Evolutionary conservation across 345 rosid species (phyloP), one percentile per base, ranked within the genome.

Genomic region (Eucalyptus decipiens): DNA sequence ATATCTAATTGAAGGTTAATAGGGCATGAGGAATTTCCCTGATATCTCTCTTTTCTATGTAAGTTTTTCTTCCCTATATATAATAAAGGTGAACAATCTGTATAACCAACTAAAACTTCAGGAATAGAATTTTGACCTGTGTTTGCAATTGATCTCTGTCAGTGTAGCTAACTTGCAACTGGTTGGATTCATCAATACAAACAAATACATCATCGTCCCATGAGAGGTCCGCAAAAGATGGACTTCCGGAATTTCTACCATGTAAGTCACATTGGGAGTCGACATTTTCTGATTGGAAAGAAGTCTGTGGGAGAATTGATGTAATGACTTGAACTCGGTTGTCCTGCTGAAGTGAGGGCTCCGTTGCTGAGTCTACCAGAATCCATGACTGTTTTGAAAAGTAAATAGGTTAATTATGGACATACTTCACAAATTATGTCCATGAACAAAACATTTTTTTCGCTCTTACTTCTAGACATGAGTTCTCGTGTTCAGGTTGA

Each of bases 391-490:
- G 80, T 34, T 69, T 69, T 9, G 30, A 18, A 8, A 17, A 69
- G 43, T 69, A 69, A 69, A 9, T 4, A 69, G 43, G 80, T 69
- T 69, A 69, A 34, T 69, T 69, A 69, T 69, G 80, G 21, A 34
- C 34, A 8, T 69, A 19, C 12, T 34, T 32, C 11, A 34, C 5
- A 17, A 34, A 69, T 32, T 1, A 17, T 32, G 2, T 17, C 23
- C 40, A 69, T 69, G 80, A 69, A 32, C 42, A 69, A 19, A 69
- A 69, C 43, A 8, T 34, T 69, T 69, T 69, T 76, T 60, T 65
- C 0, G 0, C 4, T 65, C 76, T 65, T 3, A 65, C 76, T 30
- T 13, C 72, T n/a, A 3, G 34, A 30, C n/a, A 30, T 0, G 72
- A 30, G 72, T 65, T 65, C 34, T 65, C 8, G 0, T 2, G 72